Evolutionary conservation across 2,329 filamentous ascomycete species (phyloP), one percentile per base, ranked within the genome.

Genomic region (Dothistroma septosporum): DNA sequence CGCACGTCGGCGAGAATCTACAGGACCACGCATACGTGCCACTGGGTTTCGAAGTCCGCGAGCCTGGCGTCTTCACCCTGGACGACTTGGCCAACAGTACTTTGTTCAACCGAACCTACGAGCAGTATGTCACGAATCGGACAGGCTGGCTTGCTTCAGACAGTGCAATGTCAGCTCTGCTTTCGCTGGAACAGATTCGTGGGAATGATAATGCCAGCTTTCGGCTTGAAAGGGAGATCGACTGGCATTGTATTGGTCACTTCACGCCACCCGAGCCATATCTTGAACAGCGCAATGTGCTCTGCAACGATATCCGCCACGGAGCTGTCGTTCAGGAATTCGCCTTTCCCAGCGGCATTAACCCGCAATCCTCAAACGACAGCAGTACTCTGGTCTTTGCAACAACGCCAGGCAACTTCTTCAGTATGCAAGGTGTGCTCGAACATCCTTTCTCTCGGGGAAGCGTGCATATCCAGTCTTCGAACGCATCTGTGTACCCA

Each of bases 351-450:
- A 61, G 62, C 48, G 68, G 67, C 46, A 68, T 68, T 56, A 68
- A 63, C 55, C 64, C 66, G 1, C 58, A 61, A n/a, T 62, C 62
- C 22, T 61, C 63, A 41, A 69, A 69, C 59, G 66, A 69, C 59
- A 67, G 63, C 22, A 65, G 59, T 35, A 65, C 65, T 47, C 61
- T 70, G 44, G 67, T 69, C 59, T 21, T 58, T 31, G 61, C 63
- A 6, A 58, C 58, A 12, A 57, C 57, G 2, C 61, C 57, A 2
- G 66, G 67, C 8, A 62, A 62, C 78, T 82, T 83, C 72, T 74
- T 84, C 59, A 86, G 82, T 0, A 79, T 87, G 1, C 82, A 87
- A 55, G 79, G 82, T 11, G 79, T 81, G 61, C 73, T 82, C 22
- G 71, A 82, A 10, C 78, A 79, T 0, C 79, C 81, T 0, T 65